Evolutionary conservation across 768 basidiomycete species (phyloP).

Genomic region (Tylopilus vinaceipallidus): DNA sequence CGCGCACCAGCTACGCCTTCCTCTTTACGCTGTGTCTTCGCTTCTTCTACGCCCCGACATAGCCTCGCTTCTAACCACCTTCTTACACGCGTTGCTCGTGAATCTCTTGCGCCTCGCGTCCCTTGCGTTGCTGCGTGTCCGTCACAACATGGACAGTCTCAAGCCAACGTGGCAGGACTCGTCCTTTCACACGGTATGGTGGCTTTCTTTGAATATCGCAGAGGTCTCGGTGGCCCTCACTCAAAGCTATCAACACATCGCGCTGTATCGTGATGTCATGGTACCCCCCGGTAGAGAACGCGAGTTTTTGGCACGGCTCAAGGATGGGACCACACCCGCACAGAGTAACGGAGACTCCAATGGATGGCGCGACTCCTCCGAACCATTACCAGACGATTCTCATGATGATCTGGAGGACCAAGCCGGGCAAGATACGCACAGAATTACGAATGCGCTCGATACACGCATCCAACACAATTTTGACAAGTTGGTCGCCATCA

Average conservation of each 20-base stretch:
- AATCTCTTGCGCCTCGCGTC: conserved; percentile 54
- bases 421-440: neutral
- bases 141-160: conserved; percentile 39
- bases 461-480: conserved; percentile 62
- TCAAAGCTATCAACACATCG: conserved; percentile 70
- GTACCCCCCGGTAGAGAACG: conserved; percentile 43
- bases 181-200: conserved; percentile 71
- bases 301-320: conserved; percentile 37
- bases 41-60: conserved; percentile 24
- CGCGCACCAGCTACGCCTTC: conserved; percentile 32
- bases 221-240: conserved; percentile 63
- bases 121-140: conserved; percentile 52
- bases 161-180: conserved; percentile 53
- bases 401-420: conserved; percentile 25
- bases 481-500: conserved; percentile 59
- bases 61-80: conserved; percentile 37
- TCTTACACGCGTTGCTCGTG: conserved; percentile 49
- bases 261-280: conserved; percentile 67
- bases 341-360: conserved; percentile 9
- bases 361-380: conserved; percentile 9
- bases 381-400: conserved; percentile 10
- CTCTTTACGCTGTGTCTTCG: conserved; percentile 36
- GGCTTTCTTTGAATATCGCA: conserved; percentile 67
- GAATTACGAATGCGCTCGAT: conserved; percentile 20
- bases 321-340: conserved; percentile 7